A percentile compares a stretch with the other conserved stretches of the same genome.
phyloP scores from a whole-genome alignment of 306 rosid species.

The Sechiopsis laciniata region DNA sequence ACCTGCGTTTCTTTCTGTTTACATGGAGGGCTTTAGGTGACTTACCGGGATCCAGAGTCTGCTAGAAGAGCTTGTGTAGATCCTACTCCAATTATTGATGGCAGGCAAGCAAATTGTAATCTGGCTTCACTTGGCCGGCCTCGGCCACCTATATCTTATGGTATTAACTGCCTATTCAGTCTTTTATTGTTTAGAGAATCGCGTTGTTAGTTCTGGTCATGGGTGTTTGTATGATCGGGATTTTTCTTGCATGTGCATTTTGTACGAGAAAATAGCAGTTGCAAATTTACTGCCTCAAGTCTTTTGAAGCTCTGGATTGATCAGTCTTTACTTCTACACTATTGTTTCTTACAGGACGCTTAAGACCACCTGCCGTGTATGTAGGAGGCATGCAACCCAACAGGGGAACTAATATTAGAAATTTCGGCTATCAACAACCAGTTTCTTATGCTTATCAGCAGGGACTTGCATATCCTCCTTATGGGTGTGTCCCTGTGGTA shows the following conservation, averaged over 20 bases:
- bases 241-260: neutral
- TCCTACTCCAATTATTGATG: constrained; percentile 84
- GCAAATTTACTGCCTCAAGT: too few relatives aligned
- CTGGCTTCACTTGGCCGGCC: constrained; percentile 91
- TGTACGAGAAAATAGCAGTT: too few relatives aligned
- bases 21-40: constrained; percentile 95
- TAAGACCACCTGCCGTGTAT: constrained; percentile 55
- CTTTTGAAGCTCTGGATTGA: neutral
- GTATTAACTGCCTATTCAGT: constrained; percentile 29
- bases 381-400: constrained; percentile 52
- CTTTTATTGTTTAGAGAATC: neutral
- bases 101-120: constrained; percentile 92
- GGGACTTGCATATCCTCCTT: constrained; percentile 75
- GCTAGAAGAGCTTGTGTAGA: constrained; percentile 89
- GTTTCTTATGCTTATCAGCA: constrained; percentile 67
- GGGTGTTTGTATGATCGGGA: neutral
- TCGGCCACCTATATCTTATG: constrained; percentile 54
- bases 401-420: constrained; percentile 60
- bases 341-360: constrained; percentile 49
- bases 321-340: neutral
- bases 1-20: constrained; percentile 57
- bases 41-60: constrained; percentile 92
- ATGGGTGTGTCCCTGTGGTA: constrained; percentile 54
- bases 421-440: constrained; percentile 81
- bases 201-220: neutral